Conservation (phyloP, 2,329 filamentous ascomycete species). For the Dactylellina drechsleri region DNA sequence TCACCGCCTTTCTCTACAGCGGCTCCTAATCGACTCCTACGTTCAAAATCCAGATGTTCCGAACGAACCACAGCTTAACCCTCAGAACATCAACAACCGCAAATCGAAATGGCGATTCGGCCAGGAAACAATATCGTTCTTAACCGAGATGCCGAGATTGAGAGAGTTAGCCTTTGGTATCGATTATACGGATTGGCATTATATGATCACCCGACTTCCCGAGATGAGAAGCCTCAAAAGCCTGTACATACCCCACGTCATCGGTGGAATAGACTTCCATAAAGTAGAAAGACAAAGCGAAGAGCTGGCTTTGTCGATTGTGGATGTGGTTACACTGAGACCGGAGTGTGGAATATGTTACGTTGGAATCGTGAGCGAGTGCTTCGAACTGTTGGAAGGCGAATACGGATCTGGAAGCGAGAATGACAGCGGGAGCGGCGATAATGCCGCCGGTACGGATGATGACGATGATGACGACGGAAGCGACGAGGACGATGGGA, state of each 20-base stretch:
- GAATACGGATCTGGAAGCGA: conserved; percentile 62
- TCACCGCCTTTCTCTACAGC: conserved; percentile 77
- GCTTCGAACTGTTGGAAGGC: conserved; percentile 81
- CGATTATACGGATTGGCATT: conserved; percentile 83
- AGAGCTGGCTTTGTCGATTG: conserved; percentile 78
- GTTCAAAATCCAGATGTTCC: conserved; percentile 46
- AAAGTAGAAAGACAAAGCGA: conserved; percentile 70
- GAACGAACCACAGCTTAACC: conserved; percentile 59
- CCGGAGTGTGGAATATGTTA: conserved; percentile 82
- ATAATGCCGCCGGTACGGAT: conserved; percentile 62
- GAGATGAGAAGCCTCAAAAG: conserved; percentile 76
- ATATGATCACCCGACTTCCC: conserved; percentile 79
- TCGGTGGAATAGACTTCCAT: conserved; percentile 66
- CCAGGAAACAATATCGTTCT: conserved; percentile 75
- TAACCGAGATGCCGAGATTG: conserved; percentile 79
- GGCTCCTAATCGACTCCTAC: conserved; percentile 69
- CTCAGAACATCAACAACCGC: conserved; percentile 62
- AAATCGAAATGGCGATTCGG: conserved; percentile 78
- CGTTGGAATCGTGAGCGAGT: conserved; percentile 78
- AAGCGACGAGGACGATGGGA: conserved; percentile 63
- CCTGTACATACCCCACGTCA: conserved; percentile 75
- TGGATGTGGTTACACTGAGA: conserved; percentile 79
- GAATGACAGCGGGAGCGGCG: conserved; percentile 41
- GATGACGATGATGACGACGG: conserved; percentile 66
- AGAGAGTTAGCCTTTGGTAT: conserved; percentile 77